Conservation (phyloP, 73 alveolate genomes). For the Blepharisma japonicum region DNA sequence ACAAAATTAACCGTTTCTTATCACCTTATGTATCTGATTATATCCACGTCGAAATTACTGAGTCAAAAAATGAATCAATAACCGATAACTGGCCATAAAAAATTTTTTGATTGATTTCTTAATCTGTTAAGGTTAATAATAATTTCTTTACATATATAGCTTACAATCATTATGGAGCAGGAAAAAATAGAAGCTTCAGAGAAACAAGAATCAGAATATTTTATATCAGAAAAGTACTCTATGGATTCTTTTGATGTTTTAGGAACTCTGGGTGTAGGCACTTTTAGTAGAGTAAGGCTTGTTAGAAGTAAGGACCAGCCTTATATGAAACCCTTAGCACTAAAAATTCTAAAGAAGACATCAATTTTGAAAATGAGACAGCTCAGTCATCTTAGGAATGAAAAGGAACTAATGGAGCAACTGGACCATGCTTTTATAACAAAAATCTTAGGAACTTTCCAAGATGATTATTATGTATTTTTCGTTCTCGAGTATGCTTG, state of each 20-base stretch:
- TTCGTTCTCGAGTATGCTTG: conserved; percentile 60
- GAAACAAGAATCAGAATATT: conserved; percentile 30
- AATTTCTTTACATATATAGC: no score
- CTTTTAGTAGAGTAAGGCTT: conserved; percentile 94
- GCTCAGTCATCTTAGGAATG: conserved; percentile 50
- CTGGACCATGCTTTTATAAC: conserved; percentile 53
- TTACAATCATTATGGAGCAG: conserved; percentile 3
- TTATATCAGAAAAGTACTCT: conserved; percentile 37
- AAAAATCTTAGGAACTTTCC: conserved; percentile 48
- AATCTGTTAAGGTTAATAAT: no score
- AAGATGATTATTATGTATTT: conserved; percentile 52
- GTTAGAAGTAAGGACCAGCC: conserved; percentile 67
- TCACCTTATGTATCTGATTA: no score
- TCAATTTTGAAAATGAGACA: conserved; percentile 87
- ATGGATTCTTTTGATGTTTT: conserved; percentile 55
- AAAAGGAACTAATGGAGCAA: conserved; percentile 40
- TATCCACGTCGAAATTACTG: no score
- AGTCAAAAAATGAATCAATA: no score
- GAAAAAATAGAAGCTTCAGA: conserved; percentile 17
- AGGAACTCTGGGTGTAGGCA: conserved; percentile 91
- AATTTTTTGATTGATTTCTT: no score
- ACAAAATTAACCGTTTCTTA: no score
- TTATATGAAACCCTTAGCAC: conserved; percentile 78
- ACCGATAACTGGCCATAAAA: no score
- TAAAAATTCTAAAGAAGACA: conserved; percentile 90